Conservation (phyloP, 2,329 filamentous ascomycete species). For the Cladosporium sp. region DNA sequence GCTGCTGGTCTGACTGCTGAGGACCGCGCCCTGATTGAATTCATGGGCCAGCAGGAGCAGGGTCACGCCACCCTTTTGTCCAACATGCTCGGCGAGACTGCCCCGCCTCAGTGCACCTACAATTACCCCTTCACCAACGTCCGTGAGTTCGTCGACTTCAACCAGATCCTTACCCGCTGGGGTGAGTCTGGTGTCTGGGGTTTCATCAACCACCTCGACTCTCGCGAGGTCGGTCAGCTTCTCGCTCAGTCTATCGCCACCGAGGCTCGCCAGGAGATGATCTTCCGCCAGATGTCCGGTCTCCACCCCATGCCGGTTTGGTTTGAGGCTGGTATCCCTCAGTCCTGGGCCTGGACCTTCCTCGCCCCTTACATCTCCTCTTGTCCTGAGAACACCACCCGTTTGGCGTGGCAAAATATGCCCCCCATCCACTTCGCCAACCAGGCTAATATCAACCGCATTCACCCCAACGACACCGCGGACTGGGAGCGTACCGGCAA, state of each 20-base stretch:
- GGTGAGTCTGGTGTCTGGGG: slow-evolving; percentile 78
- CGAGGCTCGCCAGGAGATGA: slow-evolving; percentile 78
- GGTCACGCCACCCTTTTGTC: slow-evolving; percentile 73
- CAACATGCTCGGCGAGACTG: slow-evolving; percentile 70
- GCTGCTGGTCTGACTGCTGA: slow-evolving; percentile 63
- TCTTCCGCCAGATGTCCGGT: slow-evolving; percentile 78
- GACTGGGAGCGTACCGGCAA: slow-evolving; percentile 62
- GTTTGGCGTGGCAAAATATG: slow-evolving; percentile 81
- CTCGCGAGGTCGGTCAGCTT: slow-evolving; percentile 67
- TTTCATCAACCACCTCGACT: slow-evolving; percentile 73
- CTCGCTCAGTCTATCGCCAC: slow-evolving; percentile 72
- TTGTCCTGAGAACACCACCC: slow-evolving; percentile 69
- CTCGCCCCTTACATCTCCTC: slow-evolving; percentile 76
- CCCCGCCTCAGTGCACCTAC: slow-evolving; percentile 73
- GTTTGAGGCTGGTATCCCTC: slow-evolving; percentile 75
- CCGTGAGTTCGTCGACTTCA: slow-evolving; percentile 76
- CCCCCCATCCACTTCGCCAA: slow-evolving; percentile 68
- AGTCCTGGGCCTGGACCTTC: slow-evolving; percentile 80
- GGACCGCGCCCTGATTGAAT: slow-evolving; percentile 66
- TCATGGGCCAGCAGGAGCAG: slow-evolving; percentile 73
- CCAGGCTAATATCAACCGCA: slow-evolving; percentile 68
- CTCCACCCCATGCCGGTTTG: slow-evolving; percentile 78
- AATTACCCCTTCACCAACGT: slow-evolving; percentile 75
- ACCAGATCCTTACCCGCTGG: slow-evolving; percentile 77
- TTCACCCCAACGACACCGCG: slow-evolving; percentile 58